Evolutionary conservation across 805 yeast genomes (phyloP).

Genomic region (Candida peoriensis): DNA sequence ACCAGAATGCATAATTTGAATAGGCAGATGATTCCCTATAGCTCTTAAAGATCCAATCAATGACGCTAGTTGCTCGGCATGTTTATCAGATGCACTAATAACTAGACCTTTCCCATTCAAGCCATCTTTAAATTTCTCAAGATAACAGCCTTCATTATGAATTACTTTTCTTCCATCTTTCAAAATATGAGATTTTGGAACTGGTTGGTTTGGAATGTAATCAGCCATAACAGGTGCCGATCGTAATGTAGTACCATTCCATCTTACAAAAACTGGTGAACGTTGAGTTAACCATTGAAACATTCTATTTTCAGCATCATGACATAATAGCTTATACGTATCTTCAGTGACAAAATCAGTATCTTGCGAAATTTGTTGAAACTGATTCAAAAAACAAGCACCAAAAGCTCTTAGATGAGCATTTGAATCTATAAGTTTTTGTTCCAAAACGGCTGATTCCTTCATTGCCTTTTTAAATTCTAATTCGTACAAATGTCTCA

Average conservation of each 20-base stretch:
- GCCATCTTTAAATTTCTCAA: slow-evolving; percentile 20
- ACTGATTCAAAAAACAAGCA: slow-evolving; percentile 23
- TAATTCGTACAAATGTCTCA: slow-evolving; percentile 3
- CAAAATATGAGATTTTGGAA: background rate
- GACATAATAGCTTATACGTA: slow-evolving; percentile 17
- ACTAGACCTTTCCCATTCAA: slow-evolving; percentile 32
- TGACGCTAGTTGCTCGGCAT: slow-evolving; percentile 23
- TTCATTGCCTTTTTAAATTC: background rate
- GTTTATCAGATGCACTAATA: slow-evolving; percentile 26
- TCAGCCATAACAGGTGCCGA: slow-evolving; percentile 15
- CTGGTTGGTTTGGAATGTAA: slow-evolving; percentile 4
- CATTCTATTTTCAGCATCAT: slow-evolving; percentile 31
- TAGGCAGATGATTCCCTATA: slow-evolving; percentile 32
- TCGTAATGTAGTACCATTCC: slow-evolving; percentile 27
- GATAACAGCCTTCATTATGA: slow-evolving; percentile 17
- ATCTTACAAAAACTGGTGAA: slow-evolving; percentile 33
- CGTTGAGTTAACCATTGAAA: slow-evolving; percentile 36
- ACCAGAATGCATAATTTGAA: slow-evolving; percentile 34
- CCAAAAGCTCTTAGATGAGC: slow-evolving; percentile 25
- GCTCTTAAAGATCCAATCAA: slow-evolving; percentile 37
- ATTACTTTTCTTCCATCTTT: slow-evolving; percentile 10
- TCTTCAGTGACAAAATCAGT: background rate
- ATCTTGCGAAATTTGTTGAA: slow-evolving; percentile 7
- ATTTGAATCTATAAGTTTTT: slow-evolving; percentile 19
- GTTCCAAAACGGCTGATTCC: slow-evolving; percentile 12